phyloP scores from a whole-genome alignment of 176 grass and related monocot genomes.

The Oryza australiensis region DNA sequence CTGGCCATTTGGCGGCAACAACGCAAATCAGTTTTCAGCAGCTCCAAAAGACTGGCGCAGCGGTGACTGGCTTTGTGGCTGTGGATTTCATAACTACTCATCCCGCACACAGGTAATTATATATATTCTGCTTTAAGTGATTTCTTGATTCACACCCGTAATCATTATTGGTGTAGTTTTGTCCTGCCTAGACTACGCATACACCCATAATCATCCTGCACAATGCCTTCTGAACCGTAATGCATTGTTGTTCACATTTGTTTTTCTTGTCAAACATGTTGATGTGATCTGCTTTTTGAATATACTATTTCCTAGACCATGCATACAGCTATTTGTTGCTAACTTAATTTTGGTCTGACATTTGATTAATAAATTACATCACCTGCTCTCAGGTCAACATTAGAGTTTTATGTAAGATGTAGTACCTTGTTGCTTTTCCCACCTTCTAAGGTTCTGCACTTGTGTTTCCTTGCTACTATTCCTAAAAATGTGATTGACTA shows the following conservation, averaged over 20 bases:
- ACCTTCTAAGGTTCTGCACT: not conserved
- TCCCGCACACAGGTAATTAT: slow-evolving; percentile 77
- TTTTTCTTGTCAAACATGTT: not conserved
- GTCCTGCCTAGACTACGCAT: too few species aligned
- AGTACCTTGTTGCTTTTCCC: not conserved
- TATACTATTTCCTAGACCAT: not conserved
- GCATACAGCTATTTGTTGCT: not conserved
- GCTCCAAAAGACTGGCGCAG: slow-evolving; percentile 80
- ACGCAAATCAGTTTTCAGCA: slow-evolving; percentile 48
- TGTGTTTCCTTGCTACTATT: not conserved
- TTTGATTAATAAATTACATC: not conserved
- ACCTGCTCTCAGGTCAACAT: not conserved
- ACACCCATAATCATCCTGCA: too few species aligned
- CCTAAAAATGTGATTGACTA: not conserved
- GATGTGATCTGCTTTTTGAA: not conserved
- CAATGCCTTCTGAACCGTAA: not conserved
- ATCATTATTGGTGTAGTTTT: slow-evolving; percentile 10
- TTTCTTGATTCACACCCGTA: not conserved
- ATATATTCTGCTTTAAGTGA: not conserved
- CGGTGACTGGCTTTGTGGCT: slow-evolving; percentile 96
- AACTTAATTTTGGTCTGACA: not conserved
- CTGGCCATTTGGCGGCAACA: slow-evolving; percentile 45
- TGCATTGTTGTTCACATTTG: not conserved
- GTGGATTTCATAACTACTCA: slow-evolving; percentile 97
- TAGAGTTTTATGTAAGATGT: not conserved